Percentiles rank a stretch among this genome's conserved stretches.
phyloP scores from a whole-genome alignment of 352 stramenopile genomes.

The Phytopythium aichiense region DNA sequence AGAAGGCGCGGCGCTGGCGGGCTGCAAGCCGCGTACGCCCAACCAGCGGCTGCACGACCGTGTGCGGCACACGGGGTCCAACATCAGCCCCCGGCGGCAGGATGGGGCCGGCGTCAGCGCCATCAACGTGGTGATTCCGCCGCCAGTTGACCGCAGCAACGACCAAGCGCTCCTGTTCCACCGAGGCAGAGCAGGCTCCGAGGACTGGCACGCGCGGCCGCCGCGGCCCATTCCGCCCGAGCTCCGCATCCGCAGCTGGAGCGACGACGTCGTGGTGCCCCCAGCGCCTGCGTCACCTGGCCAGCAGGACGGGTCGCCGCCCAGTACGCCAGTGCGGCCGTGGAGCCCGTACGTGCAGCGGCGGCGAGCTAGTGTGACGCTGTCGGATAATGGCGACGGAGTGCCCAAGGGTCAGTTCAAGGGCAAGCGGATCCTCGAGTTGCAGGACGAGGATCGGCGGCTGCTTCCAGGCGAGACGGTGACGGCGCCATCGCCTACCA shows the following conservation, averaged over 20 bases:
- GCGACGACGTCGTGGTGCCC: slow-evolving; percentile 1
- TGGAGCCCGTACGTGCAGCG: slow-evolving; percentile 6
- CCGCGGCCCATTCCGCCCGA: background rate
- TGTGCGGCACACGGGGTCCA: slow-evolving; percentile 38
- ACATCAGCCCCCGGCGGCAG: slow-evolving; percentile 68
- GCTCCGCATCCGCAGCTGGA: slow-evolving; percentile 3
- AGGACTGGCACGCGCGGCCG: slow-evolving; percentile 32
- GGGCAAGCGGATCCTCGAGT: slow-evolving; percentile 68
- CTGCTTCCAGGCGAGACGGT: slow-evolving; percentile 49
- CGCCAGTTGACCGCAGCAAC: background rate
- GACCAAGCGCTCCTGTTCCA: background rate
- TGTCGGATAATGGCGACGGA: slow-evolving; percentile 21
- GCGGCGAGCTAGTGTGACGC: slow-evolving; percentile 4
- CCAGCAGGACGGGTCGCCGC: background rate
- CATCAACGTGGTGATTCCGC: slow-evolving; percentile 7
- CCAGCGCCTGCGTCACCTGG: background rate
- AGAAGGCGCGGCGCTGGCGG: slow-evolving; percentile 26
- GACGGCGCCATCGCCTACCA: slow-evolving; percentile 40
- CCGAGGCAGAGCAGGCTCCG: slow-evolving; percentile 13
- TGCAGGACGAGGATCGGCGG: slow-evolving; percentile 73
- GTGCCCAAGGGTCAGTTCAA: slow-evolving; percentile 38
- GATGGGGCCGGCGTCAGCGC: slow-evolving; percentile 16
- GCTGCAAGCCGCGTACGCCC: slow-evolving; percentile 43
- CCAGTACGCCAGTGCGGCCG: slow-evolving; percentile 1
- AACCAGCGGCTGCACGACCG: slow-evolving; percentile 59